These are phyloP conservation scores for Colletotrichum agaves DNA, from an alignment of 2,329 filamentous ascomycete species.

Conservation along the genomic window DNA sequence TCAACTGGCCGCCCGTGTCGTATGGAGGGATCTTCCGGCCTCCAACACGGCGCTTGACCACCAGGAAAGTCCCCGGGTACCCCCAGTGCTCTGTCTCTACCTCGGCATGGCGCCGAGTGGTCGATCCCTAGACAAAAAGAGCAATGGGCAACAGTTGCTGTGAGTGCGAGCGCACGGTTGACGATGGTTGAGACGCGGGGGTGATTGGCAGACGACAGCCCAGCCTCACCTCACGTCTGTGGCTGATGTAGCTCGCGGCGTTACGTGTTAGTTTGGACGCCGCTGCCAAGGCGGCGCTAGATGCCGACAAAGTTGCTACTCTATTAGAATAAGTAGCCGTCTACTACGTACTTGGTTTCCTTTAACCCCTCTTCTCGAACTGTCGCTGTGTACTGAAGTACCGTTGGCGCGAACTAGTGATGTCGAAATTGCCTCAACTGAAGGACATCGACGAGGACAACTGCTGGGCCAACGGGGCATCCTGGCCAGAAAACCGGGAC, in stretches of 20 bases:
- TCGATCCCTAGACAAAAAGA: slow-evolving; percentile 15
- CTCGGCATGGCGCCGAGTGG: slow-evolving; percentile 20
- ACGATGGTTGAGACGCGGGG: slow-evolving; percentile 4
- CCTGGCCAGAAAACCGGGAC: background rate
- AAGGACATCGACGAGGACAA: slow-evolving; percentile 18
- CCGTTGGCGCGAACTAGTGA: slow-evolving; percentile 13
- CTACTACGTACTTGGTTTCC: background rate
- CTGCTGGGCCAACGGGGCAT: background rate
- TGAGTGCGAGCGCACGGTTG: slow-evolving; percentile 14
- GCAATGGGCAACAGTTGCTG: slow-evolving; percentile 29
- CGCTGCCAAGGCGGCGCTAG: slow-evolving; percentile 14
- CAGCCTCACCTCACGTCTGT: background rate
- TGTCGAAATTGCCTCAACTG: background rate
- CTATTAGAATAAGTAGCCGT: slow-evolving; percentile 15
- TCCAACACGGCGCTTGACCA: slow-evolving; percentile 1
- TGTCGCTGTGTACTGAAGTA: slow-evolving; percentile 20
- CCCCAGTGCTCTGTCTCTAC: slow-evolving; percentile 6
- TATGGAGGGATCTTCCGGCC: slow-evolving; percentile 6
- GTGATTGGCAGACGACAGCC: slow-evolving; percentile 24
- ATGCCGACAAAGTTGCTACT: background rate
- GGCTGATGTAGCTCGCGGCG: slow-evolving; percentile 11
- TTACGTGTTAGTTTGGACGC: slow-evolving; percentile 9
- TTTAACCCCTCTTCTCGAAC: slow-evolving; percentile 22
- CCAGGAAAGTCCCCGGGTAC: slow-evolving; percentile 24
- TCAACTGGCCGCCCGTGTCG: slow-evolving; percentile 9